Evolutionary conservation across 495 filamentous ascomycete species (phyloP), one percentile per base, ranked within the genome.

Genomic region (Delitschia confertaspora): DNA sequence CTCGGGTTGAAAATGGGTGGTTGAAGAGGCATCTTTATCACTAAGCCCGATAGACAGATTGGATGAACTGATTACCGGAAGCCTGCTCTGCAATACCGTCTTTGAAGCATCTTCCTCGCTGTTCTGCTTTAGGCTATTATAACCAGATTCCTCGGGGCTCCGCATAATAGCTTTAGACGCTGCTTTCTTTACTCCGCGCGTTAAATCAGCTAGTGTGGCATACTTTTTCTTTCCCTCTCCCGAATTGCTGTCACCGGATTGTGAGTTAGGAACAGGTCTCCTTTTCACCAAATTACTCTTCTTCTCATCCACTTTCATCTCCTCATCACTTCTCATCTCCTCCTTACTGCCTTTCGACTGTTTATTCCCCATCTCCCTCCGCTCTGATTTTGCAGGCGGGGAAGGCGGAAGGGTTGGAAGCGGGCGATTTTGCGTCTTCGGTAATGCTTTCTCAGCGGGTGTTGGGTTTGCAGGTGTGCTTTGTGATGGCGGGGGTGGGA

Each of bases 311-410:
- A 17, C 25, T 25, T 22, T 27, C 25, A 17, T 44, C 41, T 33
- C 20, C 35, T 13, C 23, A 26, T 16, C 25, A 8, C 24, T 51
- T 39, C 21, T 39, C 18, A 4, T 39, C 36, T 17, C 19, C 29
- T 24, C 29, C 36, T 25, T 25, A 14, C 9, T 7, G 19, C 1
- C 31, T 24, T 38, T 42, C 13, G 50, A 54, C 2, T 9, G 9
- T 5, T 24, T 42, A 25, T 37, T 38, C 25, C 45, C 50, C 50
- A 49, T 54, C 10, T 30, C 13, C 16, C 53, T 30, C 3, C 42
- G 43, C 16, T 43, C 27, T 1, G 53, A 56, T 31, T 56, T 56
- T 32, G 38, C 33, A 3, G 53, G 53, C 18, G 53, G 53, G 9
- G 52, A 47, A 13, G 53, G 53, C 10, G 53, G 53, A 10, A 55